Evolutionary conservation across 495 filamentous ascomycete genomes (phyloP).

Genomic region (Friedmanniomyces simplex): DNA sequence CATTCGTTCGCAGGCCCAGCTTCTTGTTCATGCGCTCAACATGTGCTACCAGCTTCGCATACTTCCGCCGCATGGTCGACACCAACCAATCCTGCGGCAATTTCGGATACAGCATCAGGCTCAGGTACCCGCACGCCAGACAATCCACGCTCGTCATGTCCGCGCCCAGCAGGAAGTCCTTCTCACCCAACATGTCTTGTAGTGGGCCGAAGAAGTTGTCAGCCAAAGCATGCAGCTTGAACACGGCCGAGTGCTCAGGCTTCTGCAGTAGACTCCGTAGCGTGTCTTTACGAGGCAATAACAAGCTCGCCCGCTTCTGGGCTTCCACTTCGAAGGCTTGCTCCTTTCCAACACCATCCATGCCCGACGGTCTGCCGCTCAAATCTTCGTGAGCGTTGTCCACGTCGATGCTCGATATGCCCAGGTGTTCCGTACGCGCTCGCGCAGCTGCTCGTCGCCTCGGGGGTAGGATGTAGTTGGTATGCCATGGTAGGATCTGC

Average conservation of each 20-base stretch:
- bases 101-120: slow-evolving; percentile 57
- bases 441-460: slow-evolving; percentile 56
- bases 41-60: slow-evolving; percentile 44
- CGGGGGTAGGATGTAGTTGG: slow-evolving; percentile 68
- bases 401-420: slow-evolving; percentile 56
- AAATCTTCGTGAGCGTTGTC: slow-evolving; percentile 33
- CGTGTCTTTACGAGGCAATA: slow-evolving; percentile 27
- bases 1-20: slow-evolving; percentile 8
- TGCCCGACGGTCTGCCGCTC: slow-evolving; percentile 3
- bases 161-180: slow-evolving; percentile 43
- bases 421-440: slow-evolving; percentile 60
- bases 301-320: slow-evolving; percentile 15
- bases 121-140: slow-evolving; percentile 64
- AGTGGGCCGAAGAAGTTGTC: slow-evolving; percentile 60
- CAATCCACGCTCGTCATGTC: slow-evolving; percentile 61
- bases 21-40: slow-evolving; percentile 15
- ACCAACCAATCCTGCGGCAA: slow-evolving; percentile 63
- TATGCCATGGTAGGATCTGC: slow-evolving; percentile 66
- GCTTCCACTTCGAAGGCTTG: slow-evolving; percentile 8
- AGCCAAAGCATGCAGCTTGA: slow-evolving; percentile 60
- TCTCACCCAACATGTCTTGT: slow-evolving; percentile 48
- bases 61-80: slow-evolving; percentile 49
- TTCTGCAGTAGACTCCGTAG: slow-evolving; percentile 25
- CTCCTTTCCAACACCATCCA: slow-evolving; percentile 11
- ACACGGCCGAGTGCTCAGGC: slow-evolving; percentile 38